phyloP scores from a whole-genome alignment of 2,329 filamentous ascomycete genomes.

The Penicillium brevicompactum region DNA sequence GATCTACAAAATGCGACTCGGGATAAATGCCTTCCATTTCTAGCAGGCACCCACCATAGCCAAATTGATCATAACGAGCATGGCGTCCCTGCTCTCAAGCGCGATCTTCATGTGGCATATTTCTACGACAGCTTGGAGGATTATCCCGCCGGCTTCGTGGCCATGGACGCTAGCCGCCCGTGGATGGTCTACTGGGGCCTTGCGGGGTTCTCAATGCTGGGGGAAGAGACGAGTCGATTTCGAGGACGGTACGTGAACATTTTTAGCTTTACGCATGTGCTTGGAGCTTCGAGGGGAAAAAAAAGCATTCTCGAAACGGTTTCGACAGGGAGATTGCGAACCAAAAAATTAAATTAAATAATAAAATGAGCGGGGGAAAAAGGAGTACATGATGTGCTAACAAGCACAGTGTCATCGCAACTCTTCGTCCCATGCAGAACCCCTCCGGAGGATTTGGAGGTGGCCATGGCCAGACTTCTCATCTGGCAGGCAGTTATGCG shows the following conservation, averaged over 20 bases:
- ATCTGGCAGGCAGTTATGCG: conserved; percentile 88
- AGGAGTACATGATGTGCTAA: not conserved
- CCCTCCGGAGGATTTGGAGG: conserved; percentile 83
- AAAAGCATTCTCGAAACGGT: not conserved
- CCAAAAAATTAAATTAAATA: no score
- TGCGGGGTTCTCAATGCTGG: conserved; percentile 72
- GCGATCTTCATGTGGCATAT: conserved; percentile 56
- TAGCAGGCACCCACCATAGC: conserved; percentile 55
- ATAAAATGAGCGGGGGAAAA: not conserved
- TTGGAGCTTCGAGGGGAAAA: not conserved
- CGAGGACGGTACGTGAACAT: conserved; percentile 57
- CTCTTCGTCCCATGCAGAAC: conserved; percentile 81
- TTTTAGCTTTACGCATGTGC: not conserved
- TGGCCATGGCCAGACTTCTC: conserved; percentile 86
- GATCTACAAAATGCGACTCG: conserved; percentile 69
- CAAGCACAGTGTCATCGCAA: conserved; percentile 62
- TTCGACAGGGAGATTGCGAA: no score
- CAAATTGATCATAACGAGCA: conserved; percentile 64
- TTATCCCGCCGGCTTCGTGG: conserved; percentile 71
- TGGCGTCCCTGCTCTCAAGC: conserved; percentile 75
- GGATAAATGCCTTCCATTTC: conserved; percentile 67
- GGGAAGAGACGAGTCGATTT: conserved; percentile 69
- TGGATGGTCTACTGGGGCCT: conserved; percentile 96
- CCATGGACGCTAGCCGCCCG: conserved; percentile 81
- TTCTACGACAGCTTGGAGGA: conserved; percentile 53